Percentiles rank a stretch among this genome's conserved stretches.
These are phyloP conservation scores for Phytophthora nicotianae DNA, from an alignment of 352 stramenopile genomes.

Conservation along the genomic window DNA sequence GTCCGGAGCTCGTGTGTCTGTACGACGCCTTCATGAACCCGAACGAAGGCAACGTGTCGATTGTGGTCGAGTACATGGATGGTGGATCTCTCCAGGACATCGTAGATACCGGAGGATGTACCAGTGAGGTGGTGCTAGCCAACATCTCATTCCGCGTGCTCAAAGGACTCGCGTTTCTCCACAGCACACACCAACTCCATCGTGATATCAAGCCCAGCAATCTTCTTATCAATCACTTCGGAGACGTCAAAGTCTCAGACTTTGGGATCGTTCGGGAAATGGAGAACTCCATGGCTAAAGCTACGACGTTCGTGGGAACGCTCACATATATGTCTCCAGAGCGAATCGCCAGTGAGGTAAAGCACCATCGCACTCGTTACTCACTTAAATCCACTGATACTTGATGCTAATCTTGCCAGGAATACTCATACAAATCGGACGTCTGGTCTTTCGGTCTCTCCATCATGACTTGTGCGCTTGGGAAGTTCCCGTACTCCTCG, in stretches of 20 bases:
- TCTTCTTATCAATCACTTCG: constrained; percentile 93
- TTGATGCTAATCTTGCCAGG: constrained; percentile 28
- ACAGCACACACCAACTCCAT: constrained; percentile 90
- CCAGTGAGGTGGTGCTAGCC: constrained; percentile 86
- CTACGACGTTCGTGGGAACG: constrained; percentile 92
- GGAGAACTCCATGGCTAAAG: constrained; percentile 87
- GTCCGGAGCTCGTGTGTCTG: constrained; percentile 89
- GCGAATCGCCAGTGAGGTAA: constrained; percentile 88
- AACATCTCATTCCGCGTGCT: constrained; percentile 90
- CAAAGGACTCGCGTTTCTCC: constrained; percentile 89
- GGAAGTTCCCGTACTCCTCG: constrained; percentile 87
- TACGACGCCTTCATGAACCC: constrained; percentile 95
- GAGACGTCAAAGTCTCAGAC: constrained; percentile 90
- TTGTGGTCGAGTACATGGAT: constrained; percentile 97
- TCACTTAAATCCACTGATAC: not conserved
- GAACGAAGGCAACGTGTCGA: constrained; percentile 90
- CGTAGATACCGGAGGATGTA: constrained; percentile 88
- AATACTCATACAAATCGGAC: constrained; percentile 89
- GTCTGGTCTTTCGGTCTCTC: constrained; percentile 88
- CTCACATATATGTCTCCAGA: constrained; percentile 95
- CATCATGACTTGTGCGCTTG: constrained; percentile 91
- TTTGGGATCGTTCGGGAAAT: constrained; percentile 88
- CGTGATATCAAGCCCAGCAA: constrained; percentile 96
- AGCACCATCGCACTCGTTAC: not conserved
- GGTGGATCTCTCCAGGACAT: constrained; percentile 94